These are phyloP conservation scores for Verticillium tricorpus DNA, from an alignment of 2,329 filamentous ascomycete genomes.

Conservation along the genomic window DNA sequence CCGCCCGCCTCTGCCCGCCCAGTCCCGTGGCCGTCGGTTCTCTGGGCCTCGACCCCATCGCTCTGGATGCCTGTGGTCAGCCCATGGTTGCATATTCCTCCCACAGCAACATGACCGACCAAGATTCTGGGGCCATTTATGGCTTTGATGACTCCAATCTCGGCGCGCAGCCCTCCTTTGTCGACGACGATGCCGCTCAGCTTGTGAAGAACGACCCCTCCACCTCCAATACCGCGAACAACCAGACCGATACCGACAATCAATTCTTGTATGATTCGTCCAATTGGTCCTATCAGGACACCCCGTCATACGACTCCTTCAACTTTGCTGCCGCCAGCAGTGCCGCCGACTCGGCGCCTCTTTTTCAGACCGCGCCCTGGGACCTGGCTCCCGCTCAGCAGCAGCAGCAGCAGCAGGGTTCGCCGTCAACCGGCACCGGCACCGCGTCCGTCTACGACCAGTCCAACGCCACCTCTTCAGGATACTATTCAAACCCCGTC, in stretches of 20 bases:
- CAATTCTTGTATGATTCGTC: slow-evolving; percentile 28
- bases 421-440: neutral
- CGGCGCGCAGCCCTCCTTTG: slow-evolving; percentile 21
- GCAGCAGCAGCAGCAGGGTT: slow-evolving; percentile 13
- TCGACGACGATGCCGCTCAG: slow-evolving; percentile 23
- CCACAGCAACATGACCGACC: slow-evolving; percentile 30
- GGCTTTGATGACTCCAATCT: slow-evolving; percentile 39
- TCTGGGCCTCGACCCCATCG: slow-evolving; percentile 1
- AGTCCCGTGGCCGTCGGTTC: slow-evolving; percentile 3
- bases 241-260: slow-evolving; percentile 24
- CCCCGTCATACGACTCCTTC: slow-evolving; percentile 38
- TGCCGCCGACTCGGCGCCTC: slow-evolving; percentile 25
- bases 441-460: slow-evolving; percentile 21
- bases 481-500: slow-evolving; percentile 26
- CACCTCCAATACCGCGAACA: slow-evolving; percentile 17
- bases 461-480: slow-evolving; percentile 29
- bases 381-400: slow-evolving; percentile 27
- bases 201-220: slow-evolving; percentile 10
- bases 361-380: slow-evolving; percentile 30
- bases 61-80: slow-evolving; percentile 10
- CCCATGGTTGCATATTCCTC: slow-evolving; percentile 15
- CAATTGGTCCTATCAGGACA: slow-evolving; percentile 45
- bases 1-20: slow-evolving; percentile 1
- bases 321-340: slow-evolving; percentile 28
- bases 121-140: slow-evolving; percentile 36